A percentile compares a stretch with the other conserved stretches of the same genome.
These are phyloP conservation scores for Saccharomyces hybrid DNA, from an alignment of 1,139 yeast species.

Conservation along the genomic window DNA sequence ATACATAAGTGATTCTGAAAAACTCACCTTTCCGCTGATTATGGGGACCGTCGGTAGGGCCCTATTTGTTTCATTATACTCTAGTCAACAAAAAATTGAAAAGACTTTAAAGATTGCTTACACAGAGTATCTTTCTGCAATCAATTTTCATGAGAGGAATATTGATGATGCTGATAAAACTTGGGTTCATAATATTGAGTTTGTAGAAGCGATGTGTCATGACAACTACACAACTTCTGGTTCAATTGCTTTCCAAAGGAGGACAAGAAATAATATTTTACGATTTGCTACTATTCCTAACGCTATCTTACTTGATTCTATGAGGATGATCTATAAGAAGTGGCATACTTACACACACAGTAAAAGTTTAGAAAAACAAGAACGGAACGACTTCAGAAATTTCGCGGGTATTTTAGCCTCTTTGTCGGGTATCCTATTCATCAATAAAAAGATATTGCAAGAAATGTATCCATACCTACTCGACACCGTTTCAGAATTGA, in stretches of 20 bases:
- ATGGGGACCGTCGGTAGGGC: constrained; percentile 26
- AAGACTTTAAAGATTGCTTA: constrained; percentile 12
- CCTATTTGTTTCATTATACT: constrained; percentile 20
- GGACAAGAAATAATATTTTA: constrained; percentile 48
- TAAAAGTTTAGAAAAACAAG: constrained; percentile 23
- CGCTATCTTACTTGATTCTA: constrained; percentile 49
- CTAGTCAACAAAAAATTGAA: constrained; percentile 17
- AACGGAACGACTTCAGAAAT: constrained; percentile 43
- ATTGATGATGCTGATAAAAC: constrained; percentile 13
- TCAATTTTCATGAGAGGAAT: constrained; percentile 12
- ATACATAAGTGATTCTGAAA: constrained; percentile 15
- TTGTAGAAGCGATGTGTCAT: constrained; percentile 44
- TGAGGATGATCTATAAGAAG: constrained; percentile 51
- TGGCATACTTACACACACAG: constrained; percentile 38
- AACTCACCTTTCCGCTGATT: constrained; percentile 18
- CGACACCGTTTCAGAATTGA: constrained; percentile 32
- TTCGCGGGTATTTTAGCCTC: constrained; percentile 57
- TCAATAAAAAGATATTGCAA: constrained; percentile 31
- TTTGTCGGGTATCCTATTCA: constrained; percentile 47
- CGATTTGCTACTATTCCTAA: constrained; percentile 51
- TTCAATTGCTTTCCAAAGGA: constrained; percentile 66
- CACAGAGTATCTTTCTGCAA: constrained; percentile 10
- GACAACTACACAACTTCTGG: constrained; percentile 63
- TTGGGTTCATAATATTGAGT: constrained; percentile 35
- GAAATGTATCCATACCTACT: constrained; percentile 24